A percentile compares a stretch with the other conserved stretches of the same genome.
phyloP scores from a whole-genome alignment of 345 rosid species.

The Camelina hispida region DNA sequence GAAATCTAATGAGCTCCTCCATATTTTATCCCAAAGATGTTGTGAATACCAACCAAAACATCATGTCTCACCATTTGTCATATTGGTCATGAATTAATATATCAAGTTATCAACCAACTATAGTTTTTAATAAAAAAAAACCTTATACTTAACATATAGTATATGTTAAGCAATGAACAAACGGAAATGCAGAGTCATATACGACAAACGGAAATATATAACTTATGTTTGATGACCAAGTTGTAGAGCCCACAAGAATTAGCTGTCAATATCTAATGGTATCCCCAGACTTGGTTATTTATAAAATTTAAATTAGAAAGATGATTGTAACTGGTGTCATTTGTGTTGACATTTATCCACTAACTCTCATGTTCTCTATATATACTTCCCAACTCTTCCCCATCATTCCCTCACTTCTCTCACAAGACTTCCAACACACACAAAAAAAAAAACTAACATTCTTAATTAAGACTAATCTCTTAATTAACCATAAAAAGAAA shows the following conservation, averaged over 20 bases:
- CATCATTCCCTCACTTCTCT: slow-evolving; percentile 40
- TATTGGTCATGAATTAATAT: neutral
- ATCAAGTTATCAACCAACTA: slow-evolving; percentile 8
- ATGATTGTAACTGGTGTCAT: slow-evolving; percentile 27
- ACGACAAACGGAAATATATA: slow-evolving; percentile 25
- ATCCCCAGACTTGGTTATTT: slow-evolving; percentile 37
- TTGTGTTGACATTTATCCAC: slow-evolving; percentile 45
- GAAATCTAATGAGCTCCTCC: slow-evolving; percentile 9
- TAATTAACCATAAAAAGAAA: slow-evolving; percentile 5
- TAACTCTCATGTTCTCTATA: slow-evolving; percentile 40
- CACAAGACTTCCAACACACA: slow-evolving; percentile 35
- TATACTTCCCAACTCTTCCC: slow-evolving; percentile 34
- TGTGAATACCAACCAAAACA: neutral
- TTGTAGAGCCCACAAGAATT: slow-evolving; percentile 34
- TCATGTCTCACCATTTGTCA: slow-evolving; percentile 3
- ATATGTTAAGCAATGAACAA: slow-evolving; percentile 23
- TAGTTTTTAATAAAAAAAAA: neutral
- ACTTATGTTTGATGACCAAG: slow-evolving; percentile 41
- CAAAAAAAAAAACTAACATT: slow-evolving; percentile 18
- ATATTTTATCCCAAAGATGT: neutral
- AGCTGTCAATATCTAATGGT: slow-evolving; percentile 46
- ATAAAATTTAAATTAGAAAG: slow-evolving; percentile 14
- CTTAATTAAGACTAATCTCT: slow-evolving; percentile 31
- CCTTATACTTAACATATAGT: neutral
- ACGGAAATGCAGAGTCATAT: slow-evolving; percentile 24